A percentile compares a stretch with the other conserved stretches of the same genome.
Conservation (phyloP, 2,329 filamentous ascomycete species). For the Ceratocystis eucalypticola region DNA sequence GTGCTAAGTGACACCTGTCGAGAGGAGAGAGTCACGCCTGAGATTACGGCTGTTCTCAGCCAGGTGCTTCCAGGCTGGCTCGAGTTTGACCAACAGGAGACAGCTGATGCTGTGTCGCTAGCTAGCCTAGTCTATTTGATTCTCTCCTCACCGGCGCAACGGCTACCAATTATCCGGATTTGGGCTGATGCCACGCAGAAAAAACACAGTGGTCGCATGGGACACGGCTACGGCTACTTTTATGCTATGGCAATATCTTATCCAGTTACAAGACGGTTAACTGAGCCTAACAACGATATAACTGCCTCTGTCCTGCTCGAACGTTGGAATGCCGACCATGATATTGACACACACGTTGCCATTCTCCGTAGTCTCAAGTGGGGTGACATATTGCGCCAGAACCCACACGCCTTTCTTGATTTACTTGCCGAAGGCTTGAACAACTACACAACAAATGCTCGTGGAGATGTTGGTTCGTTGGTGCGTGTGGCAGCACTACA, state of each 20-base stretch:
- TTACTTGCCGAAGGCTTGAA: slow-evolving; percentile 51
- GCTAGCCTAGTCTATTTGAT: slow-evolving; percentile 39
- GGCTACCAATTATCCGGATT: slow-evolving; percentile 29
- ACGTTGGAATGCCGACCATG: slow-evolving; percentile 39
- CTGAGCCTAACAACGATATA: slow-evolving; percentile 22
- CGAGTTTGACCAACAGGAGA: slow-evolving; percentile 36
- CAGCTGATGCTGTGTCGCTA: slow-evolving; percentile 36
- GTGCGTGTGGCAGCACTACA: slow-evolving; percentile 69
- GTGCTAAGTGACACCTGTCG: slow-evolving; percentile 19
- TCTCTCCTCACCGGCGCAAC: slow-evolving; percentile 29
- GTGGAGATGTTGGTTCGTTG: slow-evolving; percentile 81
- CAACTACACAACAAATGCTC: slow-evolving; percentile 80
- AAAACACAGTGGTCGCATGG: slow-evolving; percentile 26
- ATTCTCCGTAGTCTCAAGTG: slow-evolving; percentile 42
- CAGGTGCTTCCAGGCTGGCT: slow-evolving; percentile 28
- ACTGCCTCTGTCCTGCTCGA: slow-evolving; percentile 35
- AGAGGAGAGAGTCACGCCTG: neutral
- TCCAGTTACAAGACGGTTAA: slow-evolving; percentile 26
- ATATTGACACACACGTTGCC: slow-evolving; percentile 40
- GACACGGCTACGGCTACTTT: slow-evolving; percentile 38
- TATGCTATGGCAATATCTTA: slow-evolving; percentile 40
- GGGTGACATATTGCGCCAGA: slow-evolving; percentile 33
- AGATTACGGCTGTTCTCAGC: slow-evolving; percentile 5
- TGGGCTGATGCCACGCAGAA: slow-evolving; percentile 35
- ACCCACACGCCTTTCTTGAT: slow-evolving; percentile 30